phyloP scores from a whole-genome alignment of 176 grass and related monocot species.

The Avena eriantha region DNA sequence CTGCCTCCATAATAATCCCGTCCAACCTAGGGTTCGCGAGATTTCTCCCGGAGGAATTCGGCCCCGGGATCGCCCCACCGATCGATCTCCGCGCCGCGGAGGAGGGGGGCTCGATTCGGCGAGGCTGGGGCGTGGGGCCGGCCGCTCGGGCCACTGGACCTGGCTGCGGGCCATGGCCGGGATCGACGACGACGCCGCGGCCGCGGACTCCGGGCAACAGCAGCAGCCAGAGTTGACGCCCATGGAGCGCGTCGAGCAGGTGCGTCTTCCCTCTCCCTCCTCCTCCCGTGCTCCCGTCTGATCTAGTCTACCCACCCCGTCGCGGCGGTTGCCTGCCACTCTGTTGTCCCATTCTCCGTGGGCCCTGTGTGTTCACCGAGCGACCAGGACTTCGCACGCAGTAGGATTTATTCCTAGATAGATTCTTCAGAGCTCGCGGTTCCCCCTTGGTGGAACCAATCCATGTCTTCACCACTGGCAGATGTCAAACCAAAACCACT shows the following conservation, averaged over 20 bases:
- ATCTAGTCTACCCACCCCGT: background rate
- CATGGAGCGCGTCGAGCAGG: slow-evolving; percentile 59
- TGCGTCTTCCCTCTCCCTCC: background rate
- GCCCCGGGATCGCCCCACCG: background rate
- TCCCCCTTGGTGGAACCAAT: too few relatives aligned
- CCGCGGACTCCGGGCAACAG: slow-evolving; percentile 20
- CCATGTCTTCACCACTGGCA: too few relatives aligned
- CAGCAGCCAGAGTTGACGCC: slow-evolving; percentile 52
- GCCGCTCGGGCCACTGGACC: slow-evolving; percentile 85
- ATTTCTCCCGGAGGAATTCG: background rate
- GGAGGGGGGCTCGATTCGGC: slow-evolving; percentile 23
- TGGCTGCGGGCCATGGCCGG: slow-evolving; percentile 96
- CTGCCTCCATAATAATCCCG: too few relatives aligned
- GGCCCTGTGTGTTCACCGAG: too few relatives aligned
- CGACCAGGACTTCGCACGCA: too few relatives aligned
- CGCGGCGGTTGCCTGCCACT: background rate
- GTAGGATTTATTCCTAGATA: too few relatives aligned
- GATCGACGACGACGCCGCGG: slow-evolving; percentile 53
- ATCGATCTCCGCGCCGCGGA: background rate
- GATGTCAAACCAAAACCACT: too few relatives aligned
- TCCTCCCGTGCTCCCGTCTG: background rate
- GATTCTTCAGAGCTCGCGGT: too few relatives aligned
- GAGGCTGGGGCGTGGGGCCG: slow-evolving; percentile 95
- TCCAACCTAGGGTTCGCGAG: background rate
- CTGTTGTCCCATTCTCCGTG: too few relatives aligned